Evolutionary conservation across 306 rosid genomes (phyloP).

Genomic region (Cucurbita moschata): DNA sequence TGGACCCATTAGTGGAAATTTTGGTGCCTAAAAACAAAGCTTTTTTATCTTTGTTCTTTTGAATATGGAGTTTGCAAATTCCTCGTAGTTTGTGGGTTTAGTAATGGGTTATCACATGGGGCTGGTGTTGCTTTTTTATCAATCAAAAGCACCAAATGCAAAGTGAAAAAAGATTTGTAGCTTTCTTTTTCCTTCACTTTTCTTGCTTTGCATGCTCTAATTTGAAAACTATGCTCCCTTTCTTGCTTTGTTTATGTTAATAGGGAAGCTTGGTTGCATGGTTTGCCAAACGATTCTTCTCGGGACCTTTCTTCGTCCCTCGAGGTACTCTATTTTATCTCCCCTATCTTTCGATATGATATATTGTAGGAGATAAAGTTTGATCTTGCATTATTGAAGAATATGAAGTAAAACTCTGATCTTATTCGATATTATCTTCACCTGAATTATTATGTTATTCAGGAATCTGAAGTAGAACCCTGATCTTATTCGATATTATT

Average conservation of each 20-base stretch:
- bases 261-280: conserved; percentile 73
- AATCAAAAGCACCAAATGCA: conserved; percentile 28
- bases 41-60: conserved; percentile 13
- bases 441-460: too few relatives aligned
- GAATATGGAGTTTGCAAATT: conserved; percentile 18
- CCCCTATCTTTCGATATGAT: neutral
- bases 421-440: too few relatives aligned
- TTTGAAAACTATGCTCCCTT: conserved; percentile 4
- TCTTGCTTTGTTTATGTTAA: conserved; percentile 21
- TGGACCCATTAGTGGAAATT: conserved; percentile 44
- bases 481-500: too few relatives aligned
- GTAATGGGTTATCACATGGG: conserved; percentile 26
- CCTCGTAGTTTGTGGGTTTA: conserved; percentile 18
- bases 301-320: conserved; percentile 32
- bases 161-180: conserved; percentile 12
- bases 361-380: neutral
- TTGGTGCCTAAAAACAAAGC: conserved; percentile 10
- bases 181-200: conserved; percentile 17
- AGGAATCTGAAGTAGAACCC: too few relatives aligned
- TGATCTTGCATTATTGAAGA: neutral
- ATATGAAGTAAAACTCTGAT: neutral
- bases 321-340: conserved; percentile 29
- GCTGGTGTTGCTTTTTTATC: conserved; percentile 19
- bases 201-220: conserved; percentile 3
- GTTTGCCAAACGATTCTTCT: conserved; percentile 44